Conservation (phyloP, 2,329 filamentous ascomycete genomes). For the Colletotrichum sojae region DNA sequence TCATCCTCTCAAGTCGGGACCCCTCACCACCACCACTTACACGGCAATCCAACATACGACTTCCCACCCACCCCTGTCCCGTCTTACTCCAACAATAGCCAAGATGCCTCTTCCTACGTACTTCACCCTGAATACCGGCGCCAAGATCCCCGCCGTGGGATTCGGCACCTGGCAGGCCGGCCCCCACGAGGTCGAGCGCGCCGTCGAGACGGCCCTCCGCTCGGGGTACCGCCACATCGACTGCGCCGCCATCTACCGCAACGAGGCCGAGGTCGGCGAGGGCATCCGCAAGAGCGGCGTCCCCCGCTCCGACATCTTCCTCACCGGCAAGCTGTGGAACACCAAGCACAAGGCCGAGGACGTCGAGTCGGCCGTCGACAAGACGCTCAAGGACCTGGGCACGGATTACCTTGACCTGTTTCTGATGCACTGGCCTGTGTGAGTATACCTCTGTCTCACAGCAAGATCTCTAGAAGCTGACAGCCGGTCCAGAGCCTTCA, state of each 20-base stretch:
- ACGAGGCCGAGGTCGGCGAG: constrained; percentile 59
- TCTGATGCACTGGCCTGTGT: constrained; percentile 64
- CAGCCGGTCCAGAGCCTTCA: constrained; percentile 55
- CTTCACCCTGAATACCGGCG: constrained; percentile 43
- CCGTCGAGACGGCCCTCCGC: constrained; percentile 62
- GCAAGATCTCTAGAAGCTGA: background rate
- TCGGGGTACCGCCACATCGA: constrained; percentile 63
- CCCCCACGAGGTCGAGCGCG: constrained; percentile 61
- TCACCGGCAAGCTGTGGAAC: constrained; percentile 76
- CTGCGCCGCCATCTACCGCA: constrained; percentile 62
- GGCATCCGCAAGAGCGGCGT: constrained; percentile 58
- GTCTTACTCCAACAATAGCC: background rate
- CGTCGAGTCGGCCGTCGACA: constrained; percentile 63
- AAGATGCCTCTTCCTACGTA: constrained; percentile 39
- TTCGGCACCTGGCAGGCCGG: constrained; percentile 45
- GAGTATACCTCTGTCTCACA: constrained; percentile 12
- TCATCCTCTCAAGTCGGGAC: background rate
- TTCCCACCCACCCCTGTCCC: constrained; percentile 8
- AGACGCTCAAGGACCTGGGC: constrained; percentile 63
- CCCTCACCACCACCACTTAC: background rate
- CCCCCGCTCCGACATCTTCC: constrained; percentile 58
- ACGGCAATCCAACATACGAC: background rate
- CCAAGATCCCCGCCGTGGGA: constrained; percentile 43
- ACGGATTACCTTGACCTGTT: constrained; percentile 68
- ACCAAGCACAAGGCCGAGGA: constrained; percentile 64